These are phyloP conservation scores for Leccinum variicolor DNA, from an alignment of 768 basidiomycete species.

Conservation along the genomic window DNA sequence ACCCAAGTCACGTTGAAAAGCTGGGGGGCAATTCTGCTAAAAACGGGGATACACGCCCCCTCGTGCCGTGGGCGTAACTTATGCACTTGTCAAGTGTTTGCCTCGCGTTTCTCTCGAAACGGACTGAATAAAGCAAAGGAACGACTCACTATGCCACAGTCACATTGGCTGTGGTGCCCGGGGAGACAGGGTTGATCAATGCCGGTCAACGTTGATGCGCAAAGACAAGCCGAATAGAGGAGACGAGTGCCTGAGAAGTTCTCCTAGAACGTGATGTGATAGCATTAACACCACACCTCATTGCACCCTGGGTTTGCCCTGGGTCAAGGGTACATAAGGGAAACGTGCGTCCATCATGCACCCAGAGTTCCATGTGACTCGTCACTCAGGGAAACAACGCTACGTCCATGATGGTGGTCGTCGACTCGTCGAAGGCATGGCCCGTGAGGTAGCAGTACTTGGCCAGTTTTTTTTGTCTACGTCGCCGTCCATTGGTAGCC, in stretches of 20 bases:
- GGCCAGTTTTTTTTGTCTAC: too few species aligned
- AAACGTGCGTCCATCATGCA: not conserved
- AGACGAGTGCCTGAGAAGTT: not conserved
- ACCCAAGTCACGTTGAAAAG: too few species aligned
- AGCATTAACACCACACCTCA: not conserved
- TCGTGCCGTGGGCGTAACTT: constrained; percentile 2
- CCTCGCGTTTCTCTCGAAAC: too few species aligned
- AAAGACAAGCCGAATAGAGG: not conserved
- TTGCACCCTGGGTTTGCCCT: constrained; percentile 3
- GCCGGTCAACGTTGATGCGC: not conserved
- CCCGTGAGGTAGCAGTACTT: too few species aligned
- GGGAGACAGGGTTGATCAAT: not conserved
- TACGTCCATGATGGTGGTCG: too few species aligned
- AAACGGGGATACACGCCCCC: constrained; percentile 3
- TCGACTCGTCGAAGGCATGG: too few species aligned
- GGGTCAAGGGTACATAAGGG: constrained; percentile 7
- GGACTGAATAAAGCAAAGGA: constrained; percentile 1
- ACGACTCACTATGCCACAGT: not conserved
- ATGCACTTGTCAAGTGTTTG: not conserved
- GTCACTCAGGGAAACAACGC: too few species aligned
- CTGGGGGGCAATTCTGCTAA: not conserved
- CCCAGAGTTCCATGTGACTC: not conserved
- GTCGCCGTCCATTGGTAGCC: too few species aligned
- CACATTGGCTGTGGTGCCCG: not conserved
- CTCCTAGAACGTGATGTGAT: not conserved